phyloP scores from a whole-genome alignment of 2,329 filamentous ascomycete species.

The Diaporthe sp. region DNA sequence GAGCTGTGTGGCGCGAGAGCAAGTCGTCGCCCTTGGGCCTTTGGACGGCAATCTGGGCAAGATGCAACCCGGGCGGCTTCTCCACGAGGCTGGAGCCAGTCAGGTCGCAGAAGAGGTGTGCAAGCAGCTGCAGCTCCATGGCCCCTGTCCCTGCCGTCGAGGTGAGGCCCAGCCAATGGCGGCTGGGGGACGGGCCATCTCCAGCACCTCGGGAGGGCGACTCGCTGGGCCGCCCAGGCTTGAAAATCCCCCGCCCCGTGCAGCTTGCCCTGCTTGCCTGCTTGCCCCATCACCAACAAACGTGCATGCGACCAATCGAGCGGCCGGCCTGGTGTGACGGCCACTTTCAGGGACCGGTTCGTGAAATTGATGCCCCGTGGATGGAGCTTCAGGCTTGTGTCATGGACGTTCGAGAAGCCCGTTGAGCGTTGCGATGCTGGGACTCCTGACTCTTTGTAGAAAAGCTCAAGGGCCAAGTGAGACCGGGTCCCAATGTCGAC shows the following conservation, averaged over 20 bases:
- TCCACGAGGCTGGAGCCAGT: conserved; percentile 22
- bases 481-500: not conserved
- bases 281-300: conserved; percentile 22
- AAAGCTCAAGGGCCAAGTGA: not conserved
- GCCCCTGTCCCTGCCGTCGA: conserved; percentile 30
- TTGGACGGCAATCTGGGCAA: conserved; percentile 12
- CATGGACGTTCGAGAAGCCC: conserved; percentile 23
- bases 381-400: not conserved
- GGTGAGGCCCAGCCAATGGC: conserved; percentile 15
- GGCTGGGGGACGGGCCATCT: not conserved
- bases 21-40: not conserved
- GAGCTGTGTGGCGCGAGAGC: not conserved
- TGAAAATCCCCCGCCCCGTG: not conserved
- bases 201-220: conserved; percentile 29
- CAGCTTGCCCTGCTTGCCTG: not conserved
- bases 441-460: not conserved
- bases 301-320: conserved; percentile 20
- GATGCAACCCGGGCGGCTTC: conserved; percentile 23
- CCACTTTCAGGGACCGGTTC: conserved; percentile 4
- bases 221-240: conserved; percentile 13
- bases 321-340: conserved; percentile 20
- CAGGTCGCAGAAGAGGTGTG: conserved; percentile 16
- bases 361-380: not conserved
- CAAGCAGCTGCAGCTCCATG: conserved; percentile 15
- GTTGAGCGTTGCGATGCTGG: not conserved